Evolutionary conservation across 306 rosid genomes (phyloP).

Genomic region (Cercis canadensis): DNA sequence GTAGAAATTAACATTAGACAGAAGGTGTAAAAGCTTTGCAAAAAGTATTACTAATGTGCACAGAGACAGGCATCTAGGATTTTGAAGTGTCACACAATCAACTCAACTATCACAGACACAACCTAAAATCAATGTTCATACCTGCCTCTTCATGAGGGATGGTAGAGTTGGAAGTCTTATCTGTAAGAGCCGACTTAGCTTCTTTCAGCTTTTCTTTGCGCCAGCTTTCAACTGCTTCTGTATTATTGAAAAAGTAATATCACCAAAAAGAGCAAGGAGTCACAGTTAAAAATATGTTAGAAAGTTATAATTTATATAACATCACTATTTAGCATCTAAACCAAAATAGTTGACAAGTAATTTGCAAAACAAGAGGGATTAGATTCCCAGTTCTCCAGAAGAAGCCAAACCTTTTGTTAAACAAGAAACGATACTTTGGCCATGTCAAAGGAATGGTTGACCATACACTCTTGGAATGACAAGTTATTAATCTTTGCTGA

Average conservation of each 20-base stretch:
- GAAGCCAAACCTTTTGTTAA: no score
- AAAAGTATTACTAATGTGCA: constrained; percentile 1
- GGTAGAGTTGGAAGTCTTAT: constrained; percentile 50
- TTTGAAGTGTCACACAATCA: constrained; percentile 11
- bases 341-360: neutral
- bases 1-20: constrained; percentile 28
- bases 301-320: neutral
- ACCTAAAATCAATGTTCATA: constrained; percentile 37
- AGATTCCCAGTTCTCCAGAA: no score
- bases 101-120: constrained; percentile 13
- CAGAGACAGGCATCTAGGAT: constrained; percentile 1
- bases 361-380: neutral
- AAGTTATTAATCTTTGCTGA: no score
- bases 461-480: no score
- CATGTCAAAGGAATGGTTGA: no score
- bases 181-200: constrained; percentile 47
- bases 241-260: constrained; percentile 15
- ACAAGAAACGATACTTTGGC: no score
- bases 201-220: constrained; percentile 70
- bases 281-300: constrained; percentile 22
- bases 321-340: neutral
- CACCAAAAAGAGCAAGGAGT: constrained; percentile 17
- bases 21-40: constrained; percentile 3
- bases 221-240: constrained; percentile 87
- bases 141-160: constrained; percentile 71